Evolutionary conservation across 345 rosid species (phyloP), one percentile per base, ranked within the genome.

Genomic region (Arabidopsis thaliana): DNA sequence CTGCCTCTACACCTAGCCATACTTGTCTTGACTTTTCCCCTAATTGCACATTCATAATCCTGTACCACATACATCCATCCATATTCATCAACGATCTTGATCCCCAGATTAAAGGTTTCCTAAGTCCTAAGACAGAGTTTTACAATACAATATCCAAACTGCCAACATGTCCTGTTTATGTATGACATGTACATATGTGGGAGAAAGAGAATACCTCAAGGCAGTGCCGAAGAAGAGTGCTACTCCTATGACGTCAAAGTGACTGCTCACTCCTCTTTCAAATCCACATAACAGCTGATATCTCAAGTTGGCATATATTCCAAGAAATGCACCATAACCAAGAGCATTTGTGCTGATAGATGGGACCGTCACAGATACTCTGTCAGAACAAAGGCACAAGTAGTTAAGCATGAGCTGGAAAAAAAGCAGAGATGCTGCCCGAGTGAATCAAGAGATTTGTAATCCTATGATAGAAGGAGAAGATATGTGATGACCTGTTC

Each of bases 241-340:
- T 58, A 95, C 93, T 60, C 99, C 97, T 64, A 95, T 92, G 80
- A 90, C 99, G 79, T 95, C 99, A 78, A 95, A 95, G 83, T 89
- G 93, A 81, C 59, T 88, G 28, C 81, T 68, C 84, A 89, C 66
- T 32, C 86, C 78, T 85, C 87, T 83, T 74, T 95, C 99, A 75
- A 89, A 78, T 68, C 97, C 97, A 71, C 86, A 90, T 62, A 90
- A 69, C 34, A 95, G 83, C 82, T 95, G 97, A 78, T 89, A 88
- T 71, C 97, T 87, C 83, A 85, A 32, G 83, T 92, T 95, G 1
- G 93, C 92, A 71, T 89, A 89, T 59, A 89, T 79, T 66, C 99
- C 99, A 13, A 95, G 89, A 71, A 95, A 95, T 71, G 97, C 93
- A 67, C 97, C 97, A 65, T 89, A 90, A 59, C 91, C 96, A 44